These are phyloP conservation scores for Rhodosporidiobolus sp. DNA, from an alignment of 768 basidiomycete species.

Conservation along the genomic window DNA sequence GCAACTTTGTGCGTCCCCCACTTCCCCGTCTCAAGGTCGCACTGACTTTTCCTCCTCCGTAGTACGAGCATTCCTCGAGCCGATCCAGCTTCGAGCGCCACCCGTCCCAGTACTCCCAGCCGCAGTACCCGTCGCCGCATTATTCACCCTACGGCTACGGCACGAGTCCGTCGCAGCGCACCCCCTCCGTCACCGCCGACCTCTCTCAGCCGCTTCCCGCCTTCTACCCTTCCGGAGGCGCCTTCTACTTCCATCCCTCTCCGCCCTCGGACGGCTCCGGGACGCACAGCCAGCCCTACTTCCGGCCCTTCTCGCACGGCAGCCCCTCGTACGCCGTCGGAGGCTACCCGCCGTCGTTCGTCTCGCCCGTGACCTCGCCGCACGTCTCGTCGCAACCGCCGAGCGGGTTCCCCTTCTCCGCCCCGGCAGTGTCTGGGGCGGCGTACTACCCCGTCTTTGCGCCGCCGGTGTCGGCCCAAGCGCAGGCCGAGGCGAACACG, in stretches of 20 bases:
- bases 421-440: not conserved
- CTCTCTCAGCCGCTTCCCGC: not conserved
- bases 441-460: not conserved
- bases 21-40: no score
- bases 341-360: not conserved
- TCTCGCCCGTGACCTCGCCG: not conserved
- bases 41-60: not conserved
- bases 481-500: not conserved
- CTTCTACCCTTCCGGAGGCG: not conserved
- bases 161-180: not conserved
- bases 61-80: not conserved
- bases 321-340: not conserved
- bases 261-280: not conserved
- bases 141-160: not conserved
- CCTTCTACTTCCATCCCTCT: not conserved
- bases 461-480: not conserved
- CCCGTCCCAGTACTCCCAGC: not conserved
- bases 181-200: not conserved
- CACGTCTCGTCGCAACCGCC: not conserved
- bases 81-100: not conserved
- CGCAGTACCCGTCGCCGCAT: not conserved
- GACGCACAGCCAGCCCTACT: not conserved
- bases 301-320: no score
- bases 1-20: no score
- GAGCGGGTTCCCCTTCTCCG: not conserved